phyloP scores from a whole-genome alignment of 73 alveolate species.

The Paramecium caudatum region DNA sequence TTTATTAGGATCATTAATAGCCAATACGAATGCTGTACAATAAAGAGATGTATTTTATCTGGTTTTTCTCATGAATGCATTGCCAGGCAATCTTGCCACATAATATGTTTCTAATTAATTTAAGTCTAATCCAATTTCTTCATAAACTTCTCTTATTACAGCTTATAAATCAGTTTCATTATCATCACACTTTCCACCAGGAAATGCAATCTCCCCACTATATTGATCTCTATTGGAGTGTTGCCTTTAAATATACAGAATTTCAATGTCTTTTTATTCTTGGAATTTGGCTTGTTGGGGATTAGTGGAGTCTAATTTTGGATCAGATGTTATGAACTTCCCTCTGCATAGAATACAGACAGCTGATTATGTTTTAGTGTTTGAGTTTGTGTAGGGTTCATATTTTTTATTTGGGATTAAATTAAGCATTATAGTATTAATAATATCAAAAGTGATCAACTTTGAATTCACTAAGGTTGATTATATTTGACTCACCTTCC shows the following conservation, averaged over 20 bases:
- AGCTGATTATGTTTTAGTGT: background rate
- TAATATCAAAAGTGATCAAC: no score
- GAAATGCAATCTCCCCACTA: constrained; percentile 73
- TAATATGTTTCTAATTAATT: constrained; percentile 21
- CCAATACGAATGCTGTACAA: constrained; percentile 42
- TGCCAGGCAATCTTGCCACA: background rate
- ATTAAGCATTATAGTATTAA: constrained; percentile 32
- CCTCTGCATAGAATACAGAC: constrained; percentile 40
- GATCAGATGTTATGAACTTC: background rate
- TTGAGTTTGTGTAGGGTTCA: background rate
- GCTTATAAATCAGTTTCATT: constrained; percentile 69
- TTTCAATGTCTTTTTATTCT: background rate
- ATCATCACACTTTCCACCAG: constrained; percentile 73
- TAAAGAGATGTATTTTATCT: background rate
- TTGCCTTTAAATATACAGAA: constrained; percentile 44
- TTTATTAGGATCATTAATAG: constrained; percentile 31
- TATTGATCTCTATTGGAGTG: constrained; percentile 47
- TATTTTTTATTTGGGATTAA: background rate
- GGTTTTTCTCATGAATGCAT: constrained; percentile 34
- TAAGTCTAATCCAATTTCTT: constrained; percentile 69
- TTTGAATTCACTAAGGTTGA: no score
- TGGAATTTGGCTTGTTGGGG: constrained; percentile 4
- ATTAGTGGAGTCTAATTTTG: background rate
- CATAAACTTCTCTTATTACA: constrained; percentile 73
- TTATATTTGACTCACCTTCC: no score